Evolutionary conservation across 441 rosid species (phyloP), one percentile per base, ranked within the genome.

Genomic region (Erysimum cheiri): DNA sequence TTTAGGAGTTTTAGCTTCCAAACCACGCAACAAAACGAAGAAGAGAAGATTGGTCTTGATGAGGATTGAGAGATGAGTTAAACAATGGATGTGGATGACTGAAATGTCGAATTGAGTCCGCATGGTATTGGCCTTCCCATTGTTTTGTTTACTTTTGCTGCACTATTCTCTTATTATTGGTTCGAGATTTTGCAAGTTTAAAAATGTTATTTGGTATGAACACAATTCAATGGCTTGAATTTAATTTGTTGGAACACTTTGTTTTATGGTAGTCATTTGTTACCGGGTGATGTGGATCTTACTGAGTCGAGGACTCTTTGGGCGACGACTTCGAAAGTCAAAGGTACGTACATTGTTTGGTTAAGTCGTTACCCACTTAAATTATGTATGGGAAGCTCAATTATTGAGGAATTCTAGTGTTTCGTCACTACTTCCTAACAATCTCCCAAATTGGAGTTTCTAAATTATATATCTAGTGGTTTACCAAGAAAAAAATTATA

Each of bases 71-170:
- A 61, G 59, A 32, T 49, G 43, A 32, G 52, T 64, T 66, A 29
- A 64, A 62, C 64, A 77, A 37, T 8, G 73, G 84, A 70, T 83
- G 84, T n/a, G 64, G 82, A 48, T 83, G 82, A 49, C 84, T 80
- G 52, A 80, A 83, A 77, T 83, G 80, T 40, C n/a, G 63, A 56
- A 77, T 79, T 19, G 73, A 19, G 39, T 69, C 40, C 26, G 77
- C 79, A n/a, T 46, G 77, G 67, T 77, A 62, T 58, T 61, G 75
- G 67, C 61, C 35, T 75, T 64, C 81, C 80, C 83, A 75, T 77
- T 31, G 37, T 31, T 50, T 24, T 28, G 32, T 33, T 24, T 2
- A 22, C 6, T 3, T 10, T 49, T 49, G 54, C 28, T 40, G 35
- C 15, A 24, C 22, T 10, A 69, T 2, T 24, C 14, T 49, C 32